Percentiles rank a stretch among this genome's conserved stretches.
phyloP scores from a whole-genome alignment of 2,329 filamentous ascomycete species.

The Truncatella angustata region DNA sequence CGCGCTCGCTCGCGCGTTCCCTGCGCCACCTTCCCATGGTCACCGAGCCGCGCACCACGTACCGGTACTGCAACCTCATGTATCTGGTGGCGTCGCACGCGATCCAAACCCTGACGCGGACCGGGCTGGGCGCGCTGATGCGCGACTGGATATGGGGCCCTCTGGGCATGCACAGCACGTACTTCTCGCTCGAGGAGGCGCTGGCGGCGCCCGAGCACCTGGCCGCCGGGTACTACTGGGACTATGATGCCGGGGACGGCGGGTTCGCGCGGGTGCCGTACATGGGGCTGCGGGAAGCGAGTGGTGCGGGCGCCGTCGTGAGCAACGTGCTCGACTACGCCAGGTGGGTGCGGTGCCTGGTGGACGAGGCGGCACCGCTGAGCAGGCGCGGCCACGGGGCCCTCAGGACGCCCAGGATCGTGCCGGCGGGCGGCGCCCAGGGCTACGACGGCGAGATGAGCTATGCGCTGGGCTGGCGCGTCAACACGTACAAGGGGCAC shows the following conservation, averaged over 20 bases:
- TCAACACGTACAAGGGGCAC: slow-evolving; percentile 40
- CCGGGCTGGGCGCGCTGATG: slow-evolving; percentile 37
- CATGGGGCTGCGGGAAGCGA: slow-evolving; percentile 26
- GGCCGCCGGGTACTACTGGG: slow-evolving; percentile 41
- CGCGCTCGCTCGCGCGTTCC: slow-evolving; percentile 35
- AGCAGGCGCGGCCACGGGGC: slow-evolving; percentile 28
- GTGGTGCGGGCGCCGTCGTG: slow-evolving; percentile 41
- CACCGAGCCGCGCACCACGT: slow-evolving; percentile 41
- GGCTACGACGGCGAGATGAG: slow-evolving; percentile 29
- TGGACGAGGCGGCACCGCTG: slow-evolving; percentile 36
- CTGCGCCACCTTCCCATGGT: slow-evolving; percentile 44
- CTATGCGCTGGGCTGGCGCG: slow-evolving; percentile 41
- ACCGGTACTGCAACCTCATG: slow-evolving; percentile 53
- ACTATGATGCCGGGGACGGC: slow-evolving; percentile 17
- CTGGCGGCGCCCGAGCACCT: slow-evolving; percentile 27
- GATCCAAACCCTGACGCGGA: slow-evolving; percentile 40
- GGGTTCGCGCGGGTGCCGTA: slow-evolving; percentile 24
- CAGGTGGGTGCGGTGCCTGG: slow-evolving; percentile 48
- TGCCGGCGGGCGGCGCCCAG: slow-evolving; percentile 14
- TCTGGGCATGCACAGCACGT: slow-evolving; percentile 42
- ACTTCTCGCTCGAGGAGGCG: slow-evolving; percentile 29
- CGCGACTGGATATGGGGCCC: slow-evolving; percentile 39
- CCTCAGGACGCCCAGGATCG: slow-evolving; percentile 32
- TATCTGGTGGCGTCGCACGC: slow-evolving; percentile 45
- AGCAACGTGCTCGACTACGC: slow-evolving; percentile 49